phyloP scores from a whole-genome alignment of 371 early-diverging fungal species.

The Catenaria anguillulae region DNA sequence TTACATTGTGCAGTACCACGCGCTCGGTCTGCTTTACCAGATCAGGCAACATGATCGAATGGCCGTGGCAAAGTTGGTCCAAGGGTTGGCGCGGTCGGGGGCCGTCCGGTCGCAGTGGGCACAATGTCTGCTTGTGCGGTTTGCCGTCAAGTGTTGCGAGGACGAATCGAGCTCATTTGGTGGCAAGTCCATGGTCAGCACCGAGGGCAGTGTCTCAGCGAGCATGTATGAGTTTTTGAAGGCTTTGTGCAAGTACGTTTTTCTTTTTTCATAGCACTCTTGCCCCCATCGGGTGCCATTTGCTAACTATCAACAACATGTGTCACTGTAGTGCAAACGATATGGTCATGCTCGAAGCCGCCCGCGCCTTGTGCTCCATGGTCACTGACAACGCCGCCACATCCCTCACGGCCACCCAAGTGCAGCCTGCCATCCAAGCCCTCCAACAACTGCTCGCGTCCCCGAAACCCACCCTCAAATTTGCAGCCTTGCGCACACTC shows the following conservation, averaged over 20 bases:
- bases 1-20: constrained; percentile 89
- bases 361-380: constrained; percentile 87
- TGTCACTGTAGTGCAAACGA: constrained; percentile 42
- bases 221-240: not conserved
- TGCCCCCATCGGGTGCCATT: too few species aligned
- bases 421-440: constrained; percentile 78
- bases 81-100: constrained; percentile 53
- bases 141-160: constrained; percentile 85
- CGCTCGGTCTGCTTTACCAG: constrained; percentile 81
- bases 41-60: constrained; percentile 93
- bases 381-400: constrained; percentile 21
- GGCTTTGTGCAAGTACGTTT: constrained; percentile 1
- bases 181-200: not conserved
- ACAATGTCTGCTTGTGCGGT: constrained; percentile 81
- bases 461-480: constrained; percentile 80
- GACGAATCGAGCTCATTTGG: constrained; percentile 32
- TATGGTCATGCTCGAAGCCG: constrained; percentile 95
- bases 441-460: constrained; percentile 84
- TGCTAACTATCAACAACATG: too few species aligned
- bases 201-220: not conserved
- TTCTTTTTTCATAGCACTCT: too few species aligned
- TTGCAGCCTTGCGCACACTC: constrained; percentile 90
- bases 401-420: constrained; percentile 54
- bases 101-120: constrained; percentile 70
- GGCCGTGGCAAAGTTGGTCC: constrained; percentile 91